Base-by-base conservation (phyloP, 2,329 filamentous ascomycete species). In the Zalaria sp. region DNA sequence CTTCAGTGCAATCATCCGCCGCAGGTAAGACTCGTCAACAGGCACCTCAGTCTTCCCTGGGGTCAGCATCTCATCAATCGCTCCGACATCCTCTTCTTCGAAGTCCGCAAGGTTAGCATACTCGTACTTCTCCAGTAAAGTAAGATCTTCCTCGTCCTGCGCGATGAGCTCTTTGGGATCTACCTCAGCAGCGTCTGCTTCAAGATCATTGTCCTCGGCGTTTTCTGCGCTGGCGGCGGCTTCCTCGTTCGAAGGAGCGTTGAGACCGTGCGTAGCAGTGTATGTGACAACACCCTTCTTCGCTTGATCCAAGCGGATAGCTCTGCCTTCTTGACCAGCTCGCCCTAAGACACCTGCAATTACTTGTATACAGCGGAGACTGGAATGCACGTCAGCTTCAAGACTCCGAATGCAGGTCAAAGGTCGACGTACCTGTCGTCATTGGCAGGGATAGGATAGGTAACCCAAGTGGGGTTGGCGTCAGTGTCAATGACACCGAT, bases 401-500 rank as follows among this genome's bases (percentile, higher is more conserved):
- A 25, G 10, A 40, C 5, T 10, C 11, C 5, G 4, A 26, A 18
- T 10, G 25, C 11, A 11, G 27, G 18, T 37, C 3, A 29, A 31
- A 5, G 4, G 4, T 18, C 9, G 31, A 59, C 70, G 56, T 60
- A 85, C 81, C 81, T 87, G 70, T 98, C 91, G 57, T 98, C 91
- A 60, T 98, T 98, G 39, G 86, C 86, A 2, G 91, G 91, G 51
- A 98, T 95, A 9, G 84, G 83, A 58, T 98, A 98, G 3, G 91
- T 96, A 39, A 96, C 87, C 77, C 84, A 89, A 0, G 85, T 85
- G 1, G 91, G 85, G 62, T 96, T 83, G 2, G 79, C 81, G 61
- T 98, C 83, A 1, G 91, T 96, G 62, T 98, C 91, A 51, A 96
- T 82, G 44, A 98, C 72, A 37, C 89, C 91, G 54, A 98, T 91